These are phyloP conservation scores for Cerrena zonata DNA, from an alignment of 1,284 basidiomycete species.

Conservation along the genomic window DNA sequence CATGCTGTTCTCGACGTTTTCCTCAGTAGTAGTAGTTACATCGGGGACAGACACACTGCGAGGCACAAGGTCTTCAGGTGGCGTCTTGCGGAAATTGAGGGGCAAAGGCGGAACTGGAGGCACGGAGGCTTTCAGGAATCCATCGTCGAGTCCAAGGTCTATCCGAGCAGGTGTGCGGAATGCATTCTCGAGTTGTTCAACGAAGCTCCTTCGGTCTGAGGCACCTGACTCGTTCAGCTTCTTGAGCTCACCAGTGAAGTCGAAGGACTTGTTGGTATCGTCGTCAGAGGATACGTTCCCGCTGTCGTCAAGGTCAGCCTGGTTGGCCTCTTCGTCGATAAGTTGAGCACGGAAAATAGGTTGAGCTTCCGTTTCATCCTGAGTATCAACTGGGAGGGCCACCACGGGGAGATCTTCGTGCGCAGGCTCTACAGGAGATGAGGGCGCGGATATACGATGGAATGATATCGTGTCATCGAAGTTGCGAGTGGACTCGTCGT, in stretches of 20 bases:
- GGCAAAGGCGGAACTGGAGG: slow-evolving; percentile 43
- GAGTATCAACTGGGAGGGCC: slow-evolving; percentile 5
- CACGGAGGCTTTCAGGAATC: slow-evolving; percentile 28
- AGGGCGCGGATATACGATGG: slow-evolving; percentile 15
- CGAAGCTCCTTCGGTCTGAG: slow-evolving; percentile 68
- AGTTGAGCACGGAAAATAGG: slow-evolving; percentile 44
- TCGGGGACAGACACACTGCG: slow-evolving; percentile 18
- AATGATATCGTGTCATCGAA: slow-evolving; percentile 42
- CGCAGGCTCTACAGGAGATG: slow-evolving; percentile 33
- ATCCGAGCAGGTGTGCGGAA: slow-evolving; percentile 70
- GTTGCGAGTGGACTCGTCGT: slow-evolving; percentile 30
- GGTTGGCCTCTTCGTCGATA: slow-evolving; percentile 37
- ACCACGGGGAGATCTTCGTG: slow-evolving; percentile 32
- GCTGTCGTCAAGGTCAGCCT: slow-evolving; percentile 11
- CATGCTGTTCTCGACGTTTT: background rate
- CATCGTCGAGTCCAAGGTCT: slow-evolving; percentile 42
- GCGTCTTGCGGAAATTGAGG: slow-evolving; percentile 13
- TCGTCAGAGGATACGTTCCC: slow-evolving; percentile 35
- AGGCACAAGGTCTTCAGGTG: slow-evolving; percentile 20
- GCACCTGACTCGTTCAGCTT: slow-evolving; percentile 65
- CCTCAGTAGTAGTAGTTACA: slow-evolving; percentile 1
- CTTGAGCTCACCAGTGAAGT: slow-evolving; percentile 77
- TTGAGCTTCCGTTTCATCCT: slow-evolving; percentile 11
- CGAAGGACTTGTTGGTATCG: slow-evolving; percentile 74
- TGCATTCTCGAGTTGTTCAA: slow-evolving; percentile 74